Percentiles rank a stretch among this genome's conserved stretches.
phyloP scores from a whole-genome alignment of 2,329 filamentous ascomycete genomes.

The Rachicladosporium sp. region DNA sequence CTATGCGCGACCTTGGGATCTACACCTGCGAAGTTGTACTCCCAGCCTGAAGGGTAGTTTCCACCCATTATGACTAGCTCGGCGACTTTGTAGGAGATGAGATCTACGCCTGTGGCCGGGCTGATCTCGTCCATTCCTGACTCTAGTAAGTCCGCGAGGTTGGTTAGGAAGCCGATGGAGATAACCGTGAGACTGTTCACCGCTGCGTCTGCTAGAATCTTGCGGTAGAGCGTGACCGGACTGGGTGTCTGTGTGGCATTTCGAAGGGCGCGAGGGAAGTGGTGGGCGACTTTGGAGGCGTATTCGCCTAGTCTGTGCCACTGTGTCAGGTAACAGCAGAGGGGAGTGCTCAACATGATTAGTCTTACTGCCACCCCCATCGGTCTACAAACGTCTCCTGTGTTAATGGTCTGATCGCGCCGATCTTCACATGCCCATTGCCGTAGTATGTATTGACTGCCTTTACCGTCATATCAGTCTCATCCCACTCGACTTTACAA shows the following conservation, averaged over 20 bases:
- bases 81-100: slow-evolving; percentile 34
- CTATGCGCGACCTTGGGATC: slow-evolving; percentile 28
- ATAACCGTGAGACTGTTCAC: slow-evolving; percentile 10
- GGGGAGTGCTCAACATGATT: no score
- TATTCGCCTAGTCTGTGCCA: slow-evolving; percentile 8
- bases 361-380: no score
- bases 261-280: slow-evolving; percentile 4
- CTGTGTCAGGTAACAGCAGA: no score
- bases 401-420: slow-evolving; percentile 10
- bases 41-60: slow-evolving; percentile 33
- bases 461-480: no score
- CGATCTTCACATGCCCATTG: slow-evolving; percentile 11
- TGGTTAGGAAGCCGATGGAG: slow-evolving; percentile 12
- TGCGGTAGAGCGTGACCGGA: slow-evolving; percentile 8
- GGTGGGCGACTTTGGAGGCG: slow-evolving; percentile 7
- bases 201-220: slow-evolving; percentile 4
- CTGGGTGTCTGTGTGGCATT: slow-evolving; percentile 5
- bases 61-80: slow-evolving; percentile 44
- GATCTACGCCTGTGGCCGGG: slow-evolving; percentile 27
- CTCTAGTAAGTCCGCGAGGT: slow-evolving; percentile 35
- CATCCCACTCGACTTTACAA: no score
- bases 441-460: slow-evolving; percentile 4
- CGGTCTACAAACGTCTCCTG: slow-evolving; percentile 7
- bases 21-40: slow-evolving; percentile 38
- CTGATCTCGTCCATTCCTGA: slow-evolving; percentile 32